Percentiles rank a stretch among this genome's conserved stretches.
These are phyloP conservation scores for Penicillium sp. DNA, from an alignment of 2,329 filamentous ascomycete species.

Conservation along the genomic window DNA sequence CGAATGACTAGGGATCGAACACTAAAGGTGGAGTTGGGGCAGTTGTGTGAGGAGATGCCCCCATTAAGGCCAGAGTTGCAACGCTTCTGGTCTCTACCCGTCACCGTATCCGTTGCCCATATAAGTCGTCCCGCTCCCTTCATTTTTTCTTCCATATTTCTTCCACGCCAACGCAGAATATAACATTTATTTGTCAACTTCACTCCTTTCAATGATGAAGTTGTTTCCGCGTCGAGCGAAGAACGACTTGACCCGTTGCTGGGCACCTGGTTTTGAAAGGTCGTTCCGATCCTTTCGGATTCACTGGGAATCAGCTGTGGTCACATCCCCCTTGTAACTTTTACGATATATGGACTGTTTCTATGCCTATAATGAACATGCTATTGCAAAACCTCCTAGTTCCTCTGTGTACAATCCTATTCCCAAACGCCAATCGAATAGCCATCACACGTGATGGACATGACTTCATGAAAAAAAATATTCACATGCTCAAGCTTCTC, in stretches of 20 bases:
- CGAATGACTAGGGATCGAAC: slow-evolving; percentile 29
- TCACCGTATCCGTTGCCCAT: slow-evolving; percentile 28
- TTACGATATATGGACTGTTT: background rate
- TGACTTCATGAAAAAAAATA: slow-evolving; percentile 51
- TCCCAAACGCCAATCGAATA: slow-evolving; percentile 18
- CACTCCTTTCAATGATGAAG: slow-evolving; percentile 49
- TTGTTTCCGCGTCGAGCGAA: slow-evolving; percentile 70
- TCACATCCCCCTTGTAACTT: slow-evolving; percentile 46
- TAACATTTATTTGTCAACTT: slow-evolving; percentile 61
- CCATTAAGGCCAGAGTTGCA: slow-evolving; percentile 48
- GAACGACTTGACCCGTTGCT: slow-evolving; percentile 64
- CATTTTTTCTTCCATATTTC: slow-evolving; percentile 40
- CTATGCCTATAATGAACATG: background rate
- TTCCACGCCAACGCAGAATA: slow-evolving; percentile 50
- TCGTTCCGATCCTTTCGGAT: slow-evolving; percentile 61
- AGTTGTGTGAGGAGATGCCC: slow-evolving; percentile 36
- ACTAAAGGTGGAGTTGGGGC: slow-evolving; percentile 29
- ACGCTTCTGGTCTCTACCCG: slow-evolving; percentile 35
- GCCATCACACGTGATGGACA: slow-evolving; percentile 14
- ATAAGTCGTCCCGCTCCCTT: slow-evolving; percentile 28
- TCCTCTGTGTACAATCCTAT: slow-evolving; percentile 10
- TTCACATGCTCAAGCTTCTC: slow-evolving; percentile 40
- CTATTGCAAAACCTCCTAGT: slow-evolving; percentile 2
- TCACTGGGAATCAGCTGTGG: slow-evolving; percentile 71
- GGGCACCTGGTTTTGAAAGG: slow-evolving; percentile 68